Evolutionary conservation across 2,329 filamentous ascomycete genomes (phyloP).

Genomic region (Pyrenochaeta sp.): DNA sequence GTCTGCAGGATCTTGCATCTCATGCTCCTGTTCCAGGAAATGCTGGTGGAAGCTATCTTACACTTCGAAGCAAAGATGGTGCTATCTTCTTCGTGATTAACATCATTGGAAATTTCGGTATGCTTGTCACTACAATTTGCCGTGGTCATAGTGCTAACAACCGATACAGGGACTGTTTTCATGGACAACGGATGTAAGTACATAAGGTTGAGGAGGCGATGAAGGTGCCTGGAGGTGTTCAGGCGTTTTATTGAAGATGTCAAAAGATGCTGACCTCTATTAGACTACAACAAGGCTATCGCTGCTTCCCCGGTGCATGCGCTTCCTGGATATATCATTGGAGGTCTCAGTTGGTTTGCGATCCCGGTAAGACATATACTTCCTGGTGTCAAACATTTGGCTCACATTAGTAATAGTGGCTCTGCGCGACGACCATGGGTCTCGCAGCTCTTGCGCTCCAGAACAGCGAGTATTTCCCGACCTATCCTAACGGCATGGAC

Average conservation of each 20-base stretch:
- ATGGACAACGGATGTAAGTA: conserved; percentile 75
- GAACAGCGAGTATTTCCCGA: conserved; percentile 53
- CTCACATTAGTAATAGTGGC: conserved; percentile 37
- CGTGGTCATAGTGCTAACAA: no score
- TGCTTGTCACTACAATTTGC: no score
- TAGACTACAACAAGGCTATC: conserved; percentile 84
- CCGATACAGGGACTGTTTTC: conserved; percentile 70
- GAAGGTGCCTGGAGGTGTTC: no score
- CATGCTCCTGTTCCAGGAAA: conserved; percentile 81
- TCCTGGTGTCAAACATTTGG: rapidly evolving
- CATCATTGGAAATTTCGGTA: conserved; percentile 79
- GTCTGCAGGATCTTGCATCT: conserved; percentile 72
- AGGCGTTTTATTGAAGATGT: background rate
- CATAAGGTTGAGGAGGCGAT: no score
- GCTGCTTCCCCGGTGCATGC: conserved; percentile 85
- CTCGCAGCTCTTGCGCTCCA: conserved; percentile 56
- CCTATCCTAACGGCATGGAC: conserved; percentile 47
- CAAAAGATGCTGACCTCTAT: conserved; percentile 3
- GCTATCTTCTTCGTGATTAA: conserved; percentile 93
- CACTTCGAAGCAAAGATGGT: conserved; percentile 82
- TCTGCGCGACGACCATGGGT: conserved; percentile 58
- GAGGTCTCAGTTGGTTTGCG: conserved; percentile 56
- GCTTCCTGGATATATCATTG: conserved; percentile 70
- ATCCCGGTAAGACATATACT: conserved; percentile 47
- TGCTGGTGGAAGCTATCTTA: conserved; percentile 80